phyloP scores from a whole-genome alignment of 2,329 filamentous ascomycete genomes.

The Onygenales sp. region DNA sequence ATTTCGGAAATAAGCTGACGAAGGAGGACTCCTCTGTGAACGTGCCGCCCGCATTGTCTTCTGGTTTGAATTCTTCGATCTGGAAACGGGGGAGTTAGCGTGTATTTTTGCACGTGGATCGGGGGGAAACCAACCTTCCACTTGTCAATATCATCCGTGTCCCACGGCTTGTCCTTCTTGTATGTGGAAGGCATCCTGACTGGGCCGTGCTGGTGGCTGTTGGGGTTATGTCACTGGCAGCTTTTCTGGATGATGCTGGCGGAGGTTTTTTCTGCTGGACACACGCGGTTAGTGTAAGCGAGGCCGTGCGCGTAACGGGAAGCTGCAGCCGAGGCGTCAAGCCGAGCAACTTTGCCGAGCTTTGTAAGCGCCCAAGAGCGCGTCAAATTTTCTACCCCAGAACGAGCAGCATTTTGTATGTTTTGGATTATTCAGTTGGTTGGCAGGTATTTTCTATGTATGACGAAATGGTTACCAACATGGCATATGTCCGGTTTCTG shows the following conservation, averaged over 20 bases:
- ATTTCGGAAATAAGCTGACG: constrained; percentile 77
- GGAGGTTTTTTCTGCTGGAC: background rate
- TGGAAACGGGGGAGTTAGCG: constrained; percentile 19
- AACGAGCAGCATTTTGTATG: background rate
- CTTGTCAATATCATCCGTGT: constrained; percentile 94
- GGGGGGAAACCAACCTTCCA: constrained; percentile 57
- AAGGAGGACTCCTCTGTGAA: constrained; percentile 94
- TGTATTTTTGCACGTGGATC: background rate
- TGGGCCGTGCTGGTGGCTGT: background rate
- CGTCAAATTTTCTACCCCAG: background rate
- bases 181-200: constrained; percentile 71
- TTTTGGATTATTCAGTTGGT: too few relatives aligned
- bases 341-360: background rate
- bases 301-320: background rate
- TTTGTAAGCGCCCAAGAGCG: constrained; percentile 4
- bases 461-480: too few relatives aligned
- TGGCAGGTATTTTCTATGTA: too few relatives aligned
- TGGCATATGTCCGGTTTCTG: too few relatives aligned
- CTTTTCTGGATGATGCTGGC: background rate
- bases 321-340: background rate
- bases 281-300: background rate
- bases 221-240: background rate
- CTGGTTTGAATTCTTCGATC: constrained; percentile 73
- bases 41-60: constrained; percentile 75
- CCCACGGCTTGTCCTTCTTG: constrained; percentile 86